Evolutionary conservation across 768 basidiomycete genomes (phyloP), one percentile per base, ranked within the genome.

Genomic region (Rhizopogon vesiculosus): DNA sequence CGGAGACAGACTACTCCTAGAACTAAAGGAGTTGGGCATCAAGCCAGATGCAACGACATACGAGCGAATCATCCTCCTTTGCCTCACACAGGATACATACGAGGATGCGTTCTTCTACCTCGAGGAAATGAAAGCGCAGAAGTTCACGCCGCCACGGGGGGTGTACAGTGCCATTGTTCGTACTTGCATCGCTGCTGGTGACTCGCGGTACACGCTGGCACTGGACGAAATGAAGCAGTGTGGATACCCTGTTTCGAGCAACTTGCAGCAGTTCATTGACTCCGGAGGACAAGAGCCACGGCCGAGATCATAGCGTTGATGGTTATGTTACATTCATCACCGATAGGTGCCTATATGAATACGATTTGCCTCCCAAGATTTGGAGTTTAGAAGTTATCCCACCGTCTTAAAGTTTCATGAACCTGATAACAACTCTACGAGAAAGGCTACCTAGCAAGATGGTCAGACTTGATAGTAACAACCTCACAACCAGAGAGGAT

Each of bases 31-130:
- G 28, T 74, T 74, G 10, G 72, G 73, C 35, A 63, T 91, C 57
- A 72, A 73, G 53, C 83, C 85, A 16, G 76, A 91, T 64, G 67
- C 71, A 40, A 70, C 72, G 29, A 90, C 86, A 2, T 92, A 85
- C 68, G 81, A 85, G 62, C 75, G 77, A 33, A 78, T 93, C 71
- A 81, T 94, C 57, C 59, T 73, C 10, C 78, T 94, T 3, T 87
- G 84, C 64, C 77, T 94, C 13, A 83, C 84, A 0, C 86, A 89
- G 63, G 68, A 79, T 7, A 76, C 73, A 3, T 95, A 92, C 69
- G 91, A 93, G 64, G 90, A 92, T 58, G 90, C 91, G 0, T 94
- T 94, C 72, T 86, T 84, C 65, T 93, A 91, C 69, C 78, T 96
- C 33, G 91, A 93, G 66, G 87, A 90, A 74, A 91, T 92, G 88